Conservation (phyloP, 371 early-diverging fungal genomes). For the Cokeromyces recurvatus region DNA sequence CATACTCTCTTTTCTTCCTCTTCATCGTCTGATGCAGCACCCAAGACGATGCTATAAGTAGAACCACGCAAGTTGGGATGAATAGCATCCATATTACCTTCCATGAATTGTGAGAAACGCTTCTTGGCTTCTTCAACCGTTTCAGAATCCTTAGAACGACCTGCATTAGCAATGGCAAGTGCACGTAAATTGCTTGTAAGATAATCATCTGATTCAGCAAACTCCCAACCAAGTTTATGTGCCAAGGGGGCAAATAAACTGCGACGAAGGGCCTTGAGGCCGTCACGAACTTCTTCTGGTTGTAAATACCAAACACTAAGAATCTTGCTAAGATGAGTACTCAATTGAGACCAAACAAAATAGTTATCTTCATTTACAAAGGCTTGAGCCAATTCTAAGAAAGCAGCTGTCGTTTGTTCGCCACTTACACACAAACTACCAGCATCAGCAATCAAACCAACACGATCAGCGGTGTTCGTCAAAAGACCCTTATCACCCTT, state of each 20-base stretch:
- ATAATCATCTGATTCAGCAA: constrained; percentile 43
- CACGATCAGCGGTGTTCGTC: constrained; percentile 53
- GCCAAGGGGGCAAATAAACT: constrained; percentile 54
- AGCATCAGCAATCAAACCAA: constrained; percentile 69
- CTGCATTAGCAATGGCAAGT: constrained; percentile 39
- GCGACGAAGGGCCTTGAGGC: constrained; percentile 49
- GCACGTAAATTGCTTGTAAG: constrained; percentile 43
- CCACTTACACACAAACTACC: constrained; percentile 57
- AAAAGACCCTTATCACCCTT: constrained; percentile 47
- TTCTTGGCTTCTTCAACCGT: constrained; percentile 40
- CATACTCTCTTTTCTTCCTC: constrained; percentile 58
- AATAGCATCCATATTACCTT: constrained; percentile 49
- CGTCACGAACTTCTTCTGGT: constrained; percentile 37
- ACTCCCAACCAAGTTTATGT: constrained; percentile 61
- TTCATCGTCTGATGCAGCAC: constrained; percentile 52
- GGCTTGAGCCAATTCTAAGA: constrained; percentile 48
- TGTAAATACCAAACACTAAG: constrained; percentile 49
- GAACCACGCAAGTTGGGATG: constrained; percentile 84
- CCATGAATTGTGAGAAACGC: constrained; percentile 41
- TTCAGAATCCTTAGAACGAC: constrained; percentile 31
- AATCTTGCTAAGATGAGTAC: constrained; percentile 47
- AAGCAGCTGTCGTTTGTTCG: constrained; percentile 48
- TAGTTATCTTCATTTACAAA: constrained; percentile 47
- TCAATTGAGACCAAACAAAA: constrained; percentile 51
- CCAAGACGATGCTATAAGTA: constrained; percentile 72